Conservation (phyloP, 2,329 filamentous ascomycete species). For the Pseudocercospora cruenta region DNA sequence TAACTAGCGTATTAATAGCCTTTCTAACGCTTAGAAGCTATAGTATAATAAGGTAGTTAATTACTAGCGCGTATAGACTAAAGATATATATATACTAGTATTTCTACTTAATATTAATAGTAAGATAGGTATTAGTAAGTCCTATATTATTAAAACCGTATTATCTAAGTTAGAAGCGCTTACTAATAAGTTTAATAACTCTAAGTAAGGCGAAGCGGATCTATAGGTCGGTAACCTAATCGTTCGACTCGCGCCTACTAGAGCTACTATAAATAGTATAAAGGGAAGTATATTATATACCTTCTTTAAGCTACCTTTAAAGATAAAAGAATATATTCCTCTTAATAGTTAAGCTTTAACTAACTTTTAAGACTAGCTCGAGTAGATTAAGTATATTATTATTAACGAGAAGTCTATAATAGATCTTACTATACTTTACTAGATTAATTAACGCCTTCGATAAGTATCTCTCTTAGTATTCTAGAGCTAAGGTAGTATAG, state of each 20-base stretch:
- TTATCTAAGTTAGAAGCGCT: not conserved
- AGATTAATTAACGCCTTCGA: not conserved
- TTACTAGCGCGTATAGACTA: not conserved
- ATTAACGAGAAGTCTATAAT: not conserved
- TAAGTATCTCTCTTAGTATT: not conserved
- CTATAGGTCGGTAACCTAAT: too few relatives aligned
- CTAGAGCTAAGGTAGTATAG: not conserved
- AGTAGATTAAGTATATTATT: not conserved
- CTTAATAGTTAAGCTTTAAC: not conserved
- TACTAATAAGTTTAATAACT: not conserved
- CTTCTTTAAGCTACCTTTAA: not conserved
- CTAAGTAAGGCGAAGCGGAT: too few relatives aligned
- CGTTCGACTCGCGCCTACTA: not conserved
- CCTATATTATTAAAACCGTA: not conserved
- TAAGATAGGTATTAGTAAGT: not conserved
- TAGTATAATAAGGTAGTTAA: too few relatives aligned
- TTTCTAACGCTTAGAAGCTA: too few relatives aligned
- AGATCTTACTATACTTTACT: not conserved
- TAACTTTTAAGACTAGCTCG: not conserved
- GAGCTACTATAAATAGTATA: not conserved
- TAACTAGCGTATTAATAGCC: too few relatives aligned
- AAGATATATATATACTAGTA: not conserved
- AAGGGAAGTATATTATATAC: not conserved
- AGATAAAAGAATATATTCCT: too few relatives aligned
- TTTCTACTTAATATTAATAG: not conserved